Evolutionary conservation across 257 asterid genomes (phyloP).

Genomic region (Solanum megistacrolobum): DNA sequence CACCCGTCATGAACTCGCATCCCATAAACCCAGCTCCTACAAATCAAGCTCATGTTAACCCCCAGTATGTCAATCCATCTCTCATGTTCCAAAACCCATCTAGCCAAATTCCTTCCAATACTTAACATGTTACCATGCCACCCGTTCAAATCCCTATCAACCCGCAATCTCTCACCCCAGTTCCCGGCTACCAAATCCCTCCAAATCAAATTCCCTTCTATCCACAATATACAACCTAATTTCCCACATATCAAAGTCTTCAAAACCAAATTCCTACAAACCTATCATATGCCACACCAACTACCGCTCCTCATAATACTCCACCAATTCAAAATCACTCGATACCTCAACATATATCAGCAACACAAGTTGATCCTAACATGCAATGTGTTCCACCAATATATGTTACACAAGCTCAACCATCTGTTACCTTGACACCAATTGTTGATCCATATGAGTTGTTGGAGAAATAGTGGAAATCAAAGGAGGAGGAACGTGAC

Average conservation of each 20-base stretch:
- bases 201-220: not conserved
- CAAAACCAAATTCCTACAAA: no score
- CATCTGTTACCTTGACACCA: not conserved
- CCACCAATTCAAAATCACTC: not conserved
- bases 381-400: not conserved
- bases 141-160: not conserved
- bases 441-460: no score
- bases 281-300: not conserved
- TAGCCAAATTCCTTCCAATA: not conserved
- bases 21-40: not conserved
- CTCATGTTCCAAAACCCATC: not conserved
- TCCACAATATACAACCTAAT: not conserved
- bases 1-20: not conserved
- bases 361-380: not conserved
- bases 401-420: not conserved
- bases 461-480: no score
- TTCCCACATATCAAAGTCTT: not conserved
- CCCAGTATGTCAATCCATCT: not conserved
- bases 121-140: not conserved
- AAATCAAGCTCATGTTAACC: not conserved
- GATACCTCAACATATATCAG: no score
- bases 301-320: not conserved
- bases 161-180: not conserved
- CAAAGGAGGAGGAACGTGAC: not conserved
- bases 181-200: not conserved